Conservation (phyloP, 257 asterid species). For the Verbascum thapsus region DNA sequence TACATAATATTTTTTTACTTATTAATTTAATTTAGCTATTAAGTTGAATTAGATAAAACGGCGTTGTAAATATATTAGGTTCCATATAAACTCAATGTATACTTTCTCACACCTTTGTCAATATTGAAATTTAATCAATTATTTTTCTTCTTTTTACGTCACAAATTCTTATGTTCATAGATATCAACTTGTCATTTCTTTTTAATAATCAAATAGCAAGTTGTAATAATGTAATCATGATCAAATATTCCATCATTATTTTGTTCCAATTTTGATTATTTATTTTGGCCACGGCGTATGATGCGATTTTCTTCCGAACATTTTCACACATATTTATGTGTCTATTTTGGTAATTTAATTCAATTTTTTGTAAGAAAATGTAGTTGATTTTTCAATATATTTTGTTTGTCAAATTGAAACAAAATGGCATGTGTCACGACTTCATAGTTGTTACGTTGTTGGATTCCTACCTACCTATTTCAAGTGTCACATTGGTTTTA, state of each 20-base stretch:
- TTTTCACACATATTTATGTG: not conserved
- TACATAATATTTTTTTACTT: too few species aligned
- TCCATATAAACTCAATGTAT: too few species aligned
- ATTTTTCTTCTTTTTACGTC: not conserved
- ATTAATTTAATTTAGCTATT: too few species aligned
- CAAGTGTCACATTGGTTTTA: not conserved
- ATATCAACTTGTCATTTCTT: not conserved
- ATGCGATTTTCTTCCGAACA: not conserved
- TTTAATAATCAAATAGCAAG: not conserved
- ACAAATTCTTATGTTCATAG: not conserved
- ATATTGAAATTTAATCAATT: not conserved
- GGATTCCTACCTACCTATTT: not conserved
- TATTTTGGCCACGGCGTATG: slow-evolving; percentile 5
- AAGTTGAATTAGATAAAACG: too few species aligned
- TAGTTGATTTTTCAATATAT: not conserved
- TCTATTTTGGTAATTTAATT: not conserved
- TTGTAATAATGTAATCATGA: not conserved
- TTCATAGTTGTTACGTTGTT: too few species aligned
- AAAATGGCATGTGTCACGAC: not conserved
- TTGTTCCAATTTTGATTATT: not conserved
- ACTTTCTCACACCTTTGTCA: too few species aligned
- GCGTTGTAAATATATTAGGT: too few species aligned
- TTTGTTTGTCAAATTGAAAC: not conserved
- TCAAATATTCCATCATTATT: too few species aligned
- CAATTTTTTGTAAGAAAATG: not conserved